Conservation (phyloP, 768 basidiomycete genomes). For the Lentinula lateritia region DNA sequence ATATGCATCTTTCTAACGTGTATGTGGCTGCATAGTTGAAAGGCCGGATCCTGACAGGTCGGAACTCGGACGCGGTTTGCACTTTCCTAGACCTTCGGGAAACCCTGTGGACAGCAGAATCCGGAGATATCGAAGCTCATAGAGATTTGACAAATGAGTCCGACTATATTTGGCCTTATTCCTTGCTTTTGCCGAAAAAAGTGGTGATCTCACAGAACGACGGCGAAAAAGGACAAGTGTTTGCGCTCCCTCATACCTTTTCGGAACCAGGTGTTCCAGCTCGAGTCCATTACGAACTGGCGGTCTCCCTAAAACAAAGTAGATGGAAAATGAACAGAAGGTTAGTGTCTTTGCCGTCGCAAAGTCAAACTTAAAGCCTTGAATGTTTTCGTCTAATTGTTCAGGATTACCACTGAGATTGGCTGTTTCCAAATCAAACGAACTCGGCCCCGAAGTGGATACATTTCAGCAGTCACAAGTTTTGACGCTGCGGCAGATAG, state of each 20-base stretch:
- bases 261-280: conserved; percentile 3
- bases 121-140: background rate
- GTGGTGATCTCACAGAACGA: background rate
- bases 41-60: conserved; percentile 2
- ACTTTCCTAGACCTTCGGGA: conserved; percentile 2
- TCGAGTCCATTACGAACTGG: background rate
- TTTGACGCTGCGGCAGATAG: conserved; percentile 9
- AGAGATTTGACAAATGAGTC: background rate
- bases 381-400: background rate
- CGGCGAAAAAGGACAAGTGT: background rate
- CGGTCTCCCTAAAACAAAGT: background rate
- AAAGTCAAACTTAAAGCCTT: background rate
- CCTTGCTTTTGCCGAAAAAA: background rate
- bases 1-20: background rate
- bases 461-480: background rate
- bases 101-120: background rate
- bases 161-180: conserved; percentile 3
- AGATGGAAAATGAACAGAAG: conserved; percentile 5
- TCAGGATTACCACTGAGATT: conserved; percentile 12
- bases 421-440: conserved; percentile 24
- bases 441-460: conserved; percentile 8
- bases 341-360: background rate
- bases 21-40: background rate
- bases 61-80: conserved; percentile 2
- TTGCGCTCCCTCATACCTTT: conserved; percentile 3